phyloP scores from a whole-genome alignment of 2,329 filamentous ascomycete genomes.

The Stachybotrys chlorohalonatus region DNA sequence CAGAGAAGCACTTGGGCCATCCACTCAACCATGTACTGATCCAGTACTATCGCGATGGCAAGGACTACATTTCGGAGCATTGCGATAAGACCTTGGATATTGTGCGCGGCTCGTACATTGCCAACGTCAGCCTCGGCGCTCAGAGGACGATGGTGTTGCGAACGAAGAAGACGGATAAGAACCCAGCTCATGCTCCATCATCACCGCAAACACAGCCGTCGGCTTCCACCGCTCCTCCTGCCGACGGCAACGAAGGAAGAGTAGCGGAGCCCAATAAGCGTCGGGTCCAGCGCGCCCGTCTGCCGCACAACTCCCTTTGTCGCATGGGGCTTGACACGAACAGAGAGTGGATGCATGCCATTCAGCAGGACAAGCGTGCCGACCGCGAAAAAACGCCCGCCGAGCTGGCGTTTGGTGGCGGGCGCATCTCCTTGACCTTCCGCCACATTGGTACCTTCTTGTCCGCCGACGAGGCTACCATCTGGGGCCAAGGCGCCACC shows the following conservation, averaged over 20 bases:
- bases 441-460: conserved; percentile 82
- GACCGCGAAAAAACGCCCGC: conserved; percentile 54
- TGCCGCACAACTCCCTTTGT: conserved; percentile 87
- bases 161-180: conserved; percentile 57
- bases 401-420: conserved; percentile 65
- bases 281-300: conserved; percentile 54
- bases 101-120: conserved; percentile 68
- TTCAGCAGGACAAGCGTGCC: conserved; percentile 74
- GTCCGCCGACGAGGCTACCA: conserved; percentile 49
- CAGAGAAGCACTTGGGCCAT: conserved; percentile 69
- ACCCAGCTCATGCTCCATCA: conserved; percentile 14
- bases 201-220: too few relatives aligned
- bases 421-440: conserved; percentile 88
- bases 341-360: conserved; percentile 82
- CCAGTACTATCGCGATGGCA: conserved; percentile 81
- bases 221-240: background rate
- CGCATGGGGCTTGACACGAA: conserved; percentile 77
- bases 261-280: conserved; percentile 27
- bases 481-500: conserved; percentile 89
- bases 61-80: conserved; percentile 92
- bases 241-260: conserved; percentile 5
- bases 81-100: conserved; percentile 97
- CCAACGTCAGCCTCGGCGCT: conserved; percentile 89
- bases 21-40: conserved; percentile 85
- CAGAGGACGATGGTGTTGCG: conserved; percentile 84